A percentile compares a stretch with the other conserved stretches of the same genome.
Conservation (phyloP, 2,329 filamentous ascomycete genomes). For the Botrytis cinerea region DNA sequence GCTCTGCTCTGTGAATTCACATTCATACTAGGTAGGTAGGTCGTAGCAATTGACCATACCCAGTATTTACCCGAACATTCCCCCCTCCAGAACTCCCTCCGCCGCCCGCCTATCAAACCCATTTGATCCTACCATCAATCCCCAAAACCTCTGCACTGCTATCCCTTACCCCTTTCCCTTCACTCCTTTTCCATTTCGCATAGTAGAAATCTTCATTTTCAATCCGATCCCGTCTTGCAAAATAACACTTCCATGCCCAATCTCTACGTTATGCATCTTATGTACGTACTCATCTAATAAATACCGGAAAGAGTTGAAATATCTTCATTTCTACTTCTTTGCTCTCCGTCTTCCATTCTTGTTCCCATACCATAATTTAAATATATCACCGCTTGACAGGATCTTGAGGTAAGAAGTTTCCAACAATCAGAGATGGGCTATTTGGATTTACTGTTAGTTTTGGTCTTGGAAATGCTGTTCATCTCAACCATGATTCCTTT, state of each 20-base stretch:
- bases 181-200: not conserved
- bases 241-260: not conserved
- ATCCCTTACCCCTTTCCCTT: not conserved
- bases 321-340: not conserved
- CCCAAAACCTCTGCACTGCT: not conserved
- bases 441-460: not conserved
- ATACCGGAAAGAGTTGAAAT: not conserved
- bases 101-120: not conserved
- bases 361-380: slow-evolving; percentile 31
- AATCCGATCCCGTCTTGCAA: not conserved
- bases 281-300: slow-evolving; percentile 22
- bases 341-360: slow-evolving; percentile 14
- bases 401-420: slow-evolving; percentile 92
- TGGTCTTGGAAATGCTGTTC: not conserved
- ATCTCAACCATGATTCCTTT: not conserved
- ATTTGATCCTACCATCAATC: slow-evolving; percentile 1
- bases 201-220: not conserved
- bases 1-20: not conserved
- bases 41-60: not conserved
- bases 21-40: not conserved
- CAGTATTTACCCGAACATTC: not conserved
- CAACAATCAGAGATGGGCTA: slow-evolving; percentile 91
- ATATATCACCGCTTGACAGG: slow-evolving; percentile 50
- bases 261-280: slow-evolving; percentile 12
- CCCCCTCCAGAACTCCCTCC: slow-evolving; percentile 7